phyloP scores from a whole-genome alignment of 495 filamentous ascomycete genomes.

The Xylaria curta region DNA sequence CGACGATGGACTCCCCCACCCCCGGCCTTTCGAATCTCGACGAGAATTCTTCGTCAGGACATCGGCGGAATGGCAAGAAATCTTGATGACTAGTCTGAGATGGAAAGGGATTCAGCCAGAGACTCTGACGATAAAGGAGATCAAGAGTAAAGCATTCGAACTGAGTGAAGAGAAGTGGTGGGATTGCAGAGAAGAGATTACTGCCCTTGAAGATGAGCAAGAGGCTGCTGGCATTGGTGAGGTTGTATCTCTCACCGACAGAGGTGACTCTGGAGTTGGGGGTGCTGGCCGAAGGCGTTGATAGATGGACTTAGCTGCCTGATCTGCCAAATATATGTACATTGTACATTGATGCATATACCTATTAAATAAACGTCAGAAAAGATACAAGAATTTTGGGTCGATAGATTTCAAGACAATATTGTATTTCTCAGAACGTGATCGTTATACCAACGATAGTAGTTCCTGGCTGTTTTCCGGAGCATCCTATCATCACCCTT shows the following conservation, averaged over 20 bases:
- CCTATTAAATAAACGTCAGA: background rate
- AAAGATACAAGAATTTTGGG: background rate
- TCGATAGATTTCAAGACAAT: background rate
- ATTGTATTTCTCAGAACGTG: too few species aligned
- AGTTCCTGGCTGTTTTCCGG: background rate
- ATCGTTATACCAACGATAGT: too few species aligned
- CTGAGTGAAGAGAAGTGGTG: constrained; percentile 96
- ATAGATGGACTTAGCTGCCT: constrained; percentile 26
- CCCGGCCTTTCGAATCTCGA: constrained; percentile 82
- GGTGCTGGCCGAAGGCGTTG: constrained; percentile 65
- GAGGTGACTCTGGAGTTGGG: constrained; percentile 58
- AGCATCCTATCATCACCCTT: background rate
- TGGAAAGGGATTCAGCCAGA: constrained; percentile 65
- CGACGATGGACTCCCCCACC: constrained; percentile 67
- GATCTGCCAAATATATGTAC: background rate
- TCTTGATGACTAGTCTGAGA: constrained; percentile 71
- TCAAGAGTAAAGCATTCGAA: constrained; percentile 87
- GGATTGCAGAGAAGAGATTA: constrained; percentile 96
- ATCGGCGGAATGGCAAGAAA: constrained; percentile 86
- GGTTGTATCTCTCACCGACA: constrained; percentile 84
- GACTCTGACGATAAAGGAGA: constrained; percentile 80
- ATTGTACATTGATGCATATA: background rate
- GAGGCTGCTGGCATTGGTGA: constrained; percentile 95
- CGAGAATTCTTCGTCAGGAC: constrained; percentile 92
- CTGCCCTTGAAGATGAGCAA: constrained; percentile 91